Evolutionary conservation across 2,329 filamentous ascomycete species (phyloP).

Genomic region (Venturia oleaginea): DNA sequence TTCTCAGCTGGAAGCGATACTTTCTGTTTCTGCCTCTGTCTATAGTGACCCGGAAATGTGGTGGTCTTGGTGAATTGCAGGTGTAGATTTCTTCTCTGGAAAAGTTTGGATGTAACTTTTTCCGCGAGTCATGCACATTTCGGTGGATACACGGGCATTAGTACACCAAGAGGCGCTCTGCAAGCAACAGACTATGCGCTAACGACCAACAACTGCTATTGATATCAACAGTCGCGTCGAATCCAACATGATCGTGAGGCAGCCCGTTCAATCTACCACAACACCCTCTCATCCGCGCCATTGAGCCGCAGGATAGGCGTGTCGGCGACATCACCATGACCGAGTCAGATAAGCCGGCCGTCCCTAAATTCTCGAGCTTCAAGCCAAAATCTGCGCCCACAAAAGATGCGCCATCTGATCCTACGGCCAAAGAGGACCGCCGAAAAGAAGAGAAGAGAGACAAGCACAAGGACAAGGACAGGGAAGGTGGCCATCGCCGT

Average conservation of each 20-base stretch:
- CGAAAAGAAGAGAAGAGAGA: not conserved
- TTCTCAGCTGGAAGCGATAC: not conserved
- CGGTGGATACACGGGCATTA: too few relatives aligned
- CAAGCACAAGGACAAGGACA: not conserved
- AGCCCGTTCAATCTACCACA: not conserved
- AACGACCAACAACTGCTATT: not conserved
- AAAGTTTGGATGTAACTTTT: not conserved
- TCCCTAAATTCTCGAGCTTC: slow-evolving; percentile 71
- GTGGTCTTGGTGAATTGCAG: not conserved
- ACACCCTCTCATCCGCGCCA: not conserved
- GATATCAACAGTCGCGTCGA: not conserved
- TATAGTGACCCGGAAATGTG: not conserved
- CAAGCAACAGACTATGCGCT: not conserved
- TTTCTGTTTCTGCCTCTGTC: not conserved
- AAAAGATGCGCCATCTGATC: not conserved
- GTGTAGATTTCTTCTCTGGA: not conserved
- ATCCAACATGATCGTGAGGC: not conserved
- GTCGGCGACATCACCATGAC: not conserved
- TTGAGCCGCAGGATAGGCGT: not conserved
- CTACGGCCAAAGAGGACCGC: not conserved
- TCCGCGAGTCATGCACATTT: not conserved
- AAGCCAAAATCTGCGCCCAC: slow-evolving; percentile 36
- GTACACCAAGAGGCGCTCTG: too few relatives aligned
- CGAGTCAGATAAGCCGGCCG: slow-evolving; percentile 17
- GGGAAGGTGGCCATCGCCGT: not conserved